Evolutionary conservation across 2,329 filamentous ascomycete genomes (phyloP), one percentile per base, ranked within the genome.

Genomic region (Beauveria pseudobassiana): DNA sequence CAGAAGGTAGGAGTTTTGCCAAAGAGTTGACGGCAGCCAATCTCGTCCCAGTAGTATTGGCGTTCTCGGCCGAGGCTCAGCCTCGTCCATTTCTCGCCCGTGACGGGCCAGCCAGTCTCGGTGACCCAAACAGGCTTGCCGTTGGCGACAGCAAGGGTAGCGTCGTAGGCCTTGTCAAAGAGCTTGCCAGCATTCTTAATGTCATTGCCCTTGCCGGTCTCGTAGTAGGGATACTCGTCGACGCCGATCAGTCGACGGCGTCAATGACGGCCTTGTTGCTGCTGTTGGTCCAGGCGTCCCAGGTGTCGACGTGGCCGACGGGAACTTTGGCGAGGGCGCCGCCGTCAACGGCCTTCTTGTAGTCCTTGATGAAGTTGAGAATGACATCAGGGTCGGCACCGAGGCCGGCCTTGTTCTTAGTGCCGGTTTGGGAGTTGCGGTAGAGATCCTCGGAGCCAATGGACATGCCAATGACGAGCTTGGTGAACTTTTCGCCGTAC

Each of bases 381-480:
- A 92, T 76, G 59, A 78, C 77, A 40, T 82, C 72, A 50, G 88
- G 87, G 62, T 79, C 74, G 64, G 81, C 78, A 68, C 88, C 88
- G 12, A 82, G 69, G 55, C 86, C 78, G 9, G 82, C 81, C 65
- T 87, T 77, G 77, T 87, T 87, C 71, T 81, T 76, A 65, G 84
- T 77, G 59, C 88, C 88, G 24, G 82, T 87, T 24, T 79, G 80
- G 7, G 79, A 82, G 72, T 76, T 75, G 60, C 87, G 81, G 80
- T 89, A 89, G 46, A 89, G 77, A 68, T 88, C 85, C 77, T 89
- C 87, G 69, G 80, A 84, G 49, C 87, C 87, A 57, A 89, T 85
- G 63, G 82, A 85, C 67, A 88, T 81, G 63, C 84, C 85, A 49
- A 87, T 81, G 66, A 88, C 78, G 71, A 85, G 84, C 68, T 82